These are phyloP conservation scores for Pseudomonodictys pantanalensis DNA, from an alignment of 495 filamentous ascomycete species.

Conservation along the genomic window DNA sequence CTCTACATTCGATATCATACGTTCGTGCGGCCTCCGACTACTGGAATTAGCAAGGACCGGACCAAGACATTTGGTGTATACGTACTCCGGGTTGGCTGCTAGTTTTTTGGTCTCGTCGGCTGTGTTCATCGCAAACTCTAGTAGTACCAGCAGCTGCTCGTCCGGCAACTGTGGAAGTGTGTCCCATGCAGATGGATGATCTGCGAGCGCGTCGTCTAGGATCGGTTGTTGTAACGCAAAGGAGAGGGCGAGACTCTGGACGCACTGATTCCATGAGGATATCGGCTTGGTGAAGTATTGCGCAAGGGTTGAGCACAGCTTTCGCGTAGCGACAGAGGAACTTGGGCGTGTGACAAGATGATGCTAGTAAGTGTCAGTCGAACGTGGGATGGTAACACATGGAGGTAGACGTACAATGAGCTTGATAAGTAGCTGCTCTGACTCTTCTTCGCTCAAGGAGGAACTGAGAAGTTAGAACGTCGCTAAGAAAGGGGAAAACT, in stretches of 20 bases:
- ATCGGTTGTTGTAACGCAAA: slow-evolving; percentile 53
- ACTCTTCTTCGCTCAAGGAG: slow-evolving; percentile 59
- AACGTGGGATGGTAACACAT: not conserved
- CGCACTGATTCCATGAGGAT: slow-evolving; percentile 62
- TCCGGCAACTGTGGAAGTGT: slow-evolving; percentile 55
- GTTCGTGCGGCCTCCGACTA: slow-evolving; percentile 16
- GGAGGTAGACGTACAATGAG: slow-evolving; percentile 61
- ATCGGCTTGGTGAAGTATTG: slow-evolving; percentile 74
- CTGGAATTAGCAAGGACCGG: not conserved
- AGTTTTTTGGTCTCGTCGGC: slow-evolving; percentile 74
- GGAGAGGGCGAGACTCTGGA: slow-evolving; percentile 67
- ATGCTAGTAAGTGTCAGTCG: slow-evolving; percentile 12
- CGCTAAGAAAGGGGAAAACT: not conserved
- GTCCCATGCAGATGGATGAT: slow-evolving; percentile 50
- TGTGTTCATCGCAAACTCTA: slow-evolving; percentile 71
- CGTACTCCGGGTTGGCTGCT: slow-evolving; percentile 45
- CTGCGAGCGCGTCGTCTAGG: slow-evolving; percentile 49
- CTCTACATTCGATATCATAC: slow-evolving; percentile 23
- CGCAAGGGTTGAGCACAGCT: slow-evolving; percentile 78
- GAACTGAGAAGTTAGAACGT: slow-evolving; percentile 46
- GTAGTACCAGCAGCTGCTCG: slow-evolving; percentile 54
- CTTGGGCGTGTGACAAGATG: slow-evolving; percentile 18
- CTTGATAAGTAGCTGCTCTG: slow-evolving; percentile 61
- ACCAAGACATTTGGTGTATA: slow-evolving; percentile 11
- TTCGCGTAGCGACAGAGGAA: slow-evolving; percentile 64